phyloP scores from a whole-genome alignment of 176 grass and related monocot genomes.

The Lolium multiflorum region DNA sequence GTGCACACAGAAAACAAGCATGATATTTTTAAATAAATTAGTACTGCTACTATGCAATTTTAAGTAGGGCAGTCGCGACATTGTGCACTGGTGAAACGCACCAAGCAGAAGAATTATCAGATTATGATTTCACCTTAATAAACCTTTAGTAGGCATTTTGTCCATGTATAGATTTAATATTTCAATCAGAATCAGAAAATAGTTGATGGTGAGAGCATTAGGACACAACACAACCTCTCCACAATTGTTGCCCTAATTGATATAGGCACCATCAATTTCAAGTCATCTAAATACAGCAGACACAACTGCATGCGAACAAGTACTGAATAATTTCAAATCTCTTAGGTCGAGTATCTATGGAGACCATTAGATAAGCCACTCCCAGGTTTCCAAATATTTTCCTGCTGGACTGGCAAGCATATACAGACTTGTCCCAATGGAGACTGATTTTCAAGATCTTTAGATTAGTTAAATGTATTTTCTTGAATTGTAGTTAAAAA shows the following conservation, averaged over 20 bases:
- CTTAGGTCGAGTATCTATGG: background rate
- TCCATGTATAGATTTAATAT: background rate
- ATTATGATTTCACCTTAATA: background rate
- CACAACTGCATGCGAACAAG: slow-evolving; percentile 10
- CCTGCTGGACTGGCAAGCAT: background rate
- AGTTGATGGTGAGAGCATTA: background rate
- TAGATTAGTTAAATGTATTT: background rate
- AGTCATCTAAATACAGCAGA: background rate
- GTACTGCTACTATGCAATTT: background rate
- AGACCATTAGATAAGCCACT: background rate
- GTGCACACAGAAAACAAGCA: background rate
- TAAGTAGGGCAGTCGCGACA: background rate
- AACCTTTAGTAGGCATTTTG: background rate
- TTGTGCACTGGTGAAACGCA: background rate
- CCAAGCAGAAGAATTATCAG: background rate
- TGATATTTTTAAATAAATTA: background rate
- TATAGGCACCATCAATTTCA: background rate
- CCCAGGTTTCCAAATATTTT: background rate
- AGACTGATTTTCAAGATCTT: slow-evolving; percentile 6
- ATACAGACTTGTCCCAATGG: background rate
- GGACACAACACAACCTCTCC: background rate
- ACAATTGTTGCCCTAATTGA: background rate
- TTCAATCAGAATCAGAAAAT: background rate
- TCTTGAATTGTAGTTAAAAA: background rate
- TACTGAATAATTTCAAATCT: background rate